Evolutionary conservation across 2,329 filamentous ascomycete genomes (phyloP).

Genomic region (Trichoderma sp.): DNA sequence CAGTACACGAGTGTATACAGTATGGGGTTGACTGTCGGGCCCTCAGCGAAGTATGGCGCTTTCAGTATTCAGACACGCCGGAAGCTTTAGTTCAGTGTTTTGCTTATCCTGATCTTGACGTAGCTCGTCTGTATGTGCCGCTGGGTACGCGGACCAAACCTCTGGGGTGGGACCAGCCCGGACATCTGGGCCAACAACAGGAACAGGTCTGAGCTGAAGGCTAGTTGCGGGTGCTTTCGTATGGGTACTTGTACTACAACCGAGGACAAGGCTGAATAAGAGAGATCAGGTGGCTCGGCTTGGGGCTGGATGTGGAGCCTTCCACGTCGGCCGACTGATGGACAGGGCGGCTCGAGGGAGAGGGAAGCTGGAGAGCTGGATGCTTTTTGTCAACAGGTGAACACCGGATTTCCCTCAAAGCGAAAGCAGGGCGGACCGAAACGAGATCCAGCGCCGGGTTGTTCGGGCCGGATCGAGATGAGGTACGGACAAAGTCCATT

Average conservation of each 20-base stretch:
- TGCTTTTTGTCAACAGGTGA: neutral
- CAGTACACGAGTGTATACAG: neutral
- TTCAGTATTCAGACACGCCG: neutral
- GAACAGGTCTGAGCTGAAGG: neutral
- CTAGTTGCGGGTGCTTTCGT: neutral
- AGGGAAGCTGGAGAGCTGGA: neutral
- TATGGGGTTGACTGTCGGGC: neutral
- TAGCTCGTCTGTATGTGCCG: neutral
- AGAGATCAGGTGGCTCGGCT: neutral
- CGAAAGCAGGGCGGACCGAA: constrained; percentile 3
- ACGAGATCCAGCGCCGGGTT: constrained; percentile 6
- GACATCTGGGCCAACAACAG: neutral
- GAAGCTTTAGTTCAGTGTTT: neutral
- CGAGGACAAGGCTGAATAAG: neutral
- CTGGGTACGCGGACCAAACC: neutral
- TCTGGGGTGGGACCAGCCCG: neutral
- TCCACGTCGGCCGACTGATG: neutral
- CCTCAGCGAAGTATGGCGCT: neutral
- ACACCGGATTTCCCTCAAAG: neutral
- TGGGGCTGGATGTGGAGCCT: neutral
- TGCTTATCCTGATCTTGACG: neutral
- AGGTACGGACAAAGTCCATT: neutral
- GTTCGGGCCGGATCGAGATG: constrained; percentile 13
- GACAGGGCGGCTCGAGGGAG: neutral
- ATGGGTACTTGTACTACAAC: neutral